Base-by-base conservation (phyloP, 768 basidiomycete genomes). In the Asterophora lycoperdoides region DNA sequence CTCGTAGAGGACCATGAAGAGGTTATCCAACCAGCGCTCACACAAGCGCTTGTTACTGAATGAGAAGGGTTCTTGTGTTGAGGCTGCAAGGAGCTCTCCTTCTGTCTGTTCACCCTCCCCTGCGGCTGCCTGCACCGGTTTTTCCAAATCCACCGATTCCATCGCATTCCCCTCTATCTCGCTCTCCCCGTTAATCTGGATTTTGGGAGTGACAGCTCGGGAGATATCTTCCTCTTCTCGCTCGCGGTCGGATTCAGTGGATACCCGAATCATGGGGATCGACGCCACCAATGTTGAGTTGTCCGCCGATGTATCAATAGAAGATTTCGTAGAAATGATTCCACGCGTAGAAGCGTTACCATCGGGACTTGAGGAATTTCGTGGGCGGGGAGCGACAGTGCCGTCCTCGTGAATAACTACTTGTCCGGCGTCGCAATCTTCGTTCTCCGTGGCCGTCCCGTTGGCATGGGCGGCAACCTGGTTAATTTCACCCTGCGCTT, bases 1-100 rank as follows among this genome's bases (percentile, higher is more conserved):
- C 80, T 98, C 94, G 62, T 97, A 97, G 4, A 99, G 72, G 3
- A 97, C 93, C 93, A 96, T 97, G 72, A 95, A 99, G 52, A 98
- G 65, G 57, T 98, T 98, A 63, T 97, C 94, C 40, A 99, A 74
- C 96, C 96, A 98, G 42, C 95, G 77, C 64, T 98, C 96, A 61
- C 96, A 99, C 32, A 99, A 70, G 40, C 96, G 78, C 74, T 98
- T 99, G 68, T 92, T 97, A 62, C 84, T 93, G 68, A 99, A 96
- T 18, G 93, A 90, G 64, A 90, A 92, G 2, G 85, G 70, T 49
- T 89, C 87, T 34, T 79, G 72, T 2, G 64, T 51, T 18, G 68
- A 49, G 8, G 61, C 39, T 33, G 71, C 50, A 4, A 73, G 63
- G 14, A 63, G 61, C 41, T 71, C 74, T 28, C 62, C 68, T 42